Percentiles rank a stretch among this genome's conserved stretches.
phyloP scores from a whole-genome alignment of 495 filamentous ascomycete genomes.

The Lindgomyces ingoldianus region DNA sequence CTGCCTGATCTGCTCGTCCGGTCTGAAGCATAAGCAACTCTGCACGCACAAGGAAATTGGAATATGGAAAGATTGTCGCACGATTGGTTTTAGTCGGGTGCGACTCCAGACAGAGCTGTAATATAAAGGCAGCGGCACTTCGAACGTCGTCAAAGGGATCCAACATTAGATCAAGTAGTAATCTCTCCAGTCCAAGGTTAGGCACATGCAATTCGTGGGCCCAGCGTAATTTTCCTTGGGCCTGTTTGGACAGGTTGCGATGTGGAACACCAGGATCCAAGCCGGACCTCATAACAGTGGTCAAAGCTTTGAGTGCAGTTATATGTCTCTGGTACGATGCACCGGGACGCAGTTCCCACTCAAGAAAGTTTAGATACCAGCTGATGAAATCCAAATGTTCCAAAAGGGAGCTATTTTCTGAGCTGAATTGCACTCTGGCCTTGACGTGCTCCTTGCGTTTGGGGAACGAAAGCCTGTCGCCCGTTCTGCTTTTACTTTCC shows the following conservation, averaged over 20 bases:
- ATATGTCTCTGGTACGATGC: slow-evolving; percentile 85
- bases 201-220: slow-evolving; percentile 59
- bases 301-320: slow-evolving; percentile 69
- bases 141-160: slow-evolving; percentile 94
- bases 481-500: slow-evolving; percentile 1
- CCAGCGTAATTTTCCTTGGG: slow-evolving; percentile 50
- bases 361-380: slow-evolving; percentile 73
- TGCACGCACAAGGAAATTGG: slow-evolving; percentile 50
- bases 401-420: background rate
- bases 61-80: slow-evolving; percentile 8
- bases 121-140: slow-evolving; percentile 58
- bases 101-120: slow-evolving; percentile 49
- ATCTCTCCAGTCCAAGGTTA: slow-evolving; percentile 48
- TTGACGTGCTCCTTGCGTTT: background rate
- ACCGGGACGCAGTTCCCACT: slow-evolving; percentile 68
- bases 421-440: background rate
- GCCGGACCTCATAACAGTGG: slow-evolving; percentile 61
- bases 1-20: slow-evolving; percentile 81
- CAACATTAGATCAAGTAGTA: slow-evolving; percentile 73
- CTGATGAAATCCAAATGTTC: slow-evolving; percentile 61
- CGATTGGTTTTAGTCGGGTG: background rate
- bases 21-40: slow-evolving; percentile 59
- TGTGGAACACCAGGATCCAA: slow-evolving; percentile 41
- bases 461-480: background rate
- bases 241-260: slow-evolving; percentile 38